These are phyloP conservation scores for Aurifilum marmelostoma DNA, from an alignment of 2,329 filamentous ascomycete species.

Conservation along the genomic window DNA sequence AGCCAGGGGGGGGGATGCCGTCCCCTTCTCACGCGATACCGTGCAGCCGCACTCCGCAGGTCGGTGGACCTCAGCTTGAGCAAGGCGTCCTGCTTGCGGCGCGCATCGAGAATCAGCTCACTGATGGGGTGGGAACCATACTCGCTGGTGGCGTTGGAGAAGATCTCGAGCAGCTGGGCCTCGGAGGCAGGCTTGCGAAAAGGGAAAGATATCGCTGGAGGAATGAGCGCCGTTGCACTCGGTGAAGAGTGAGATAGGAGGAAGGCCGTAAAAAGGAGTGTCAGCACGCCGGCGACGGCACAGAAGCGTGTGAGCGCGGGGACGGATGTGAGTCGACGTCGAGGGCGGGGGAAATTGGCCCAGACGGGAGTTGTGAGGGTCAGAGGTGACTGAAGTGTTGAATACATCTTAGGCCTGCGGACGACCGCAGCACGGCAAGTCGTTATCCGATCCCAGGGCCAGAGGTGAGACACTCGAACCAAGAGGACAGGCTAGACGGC, in stretches of 20 bases:
- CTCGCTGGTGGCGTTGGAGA: slow-evolving; percentile 20
- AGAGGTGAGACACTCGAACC: background rate
- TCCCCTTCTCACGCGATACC: slow-evolving; percentile 50
- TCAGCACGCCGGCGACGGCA: slow-evolving; percentile 24
- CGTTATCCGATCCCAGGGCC: background rate
- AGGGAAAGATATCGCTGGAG: slow-evolving; percentile 21
- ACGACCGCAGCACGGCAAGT: background rate
- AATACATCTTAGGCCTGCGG: slow-evolving; percentile 12
- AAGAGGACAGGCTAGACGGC: background rate
- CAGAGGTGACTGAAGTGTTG: slow-evolving; percentile 21
- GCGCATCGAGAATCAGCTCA: slow-evolving; percentile 45
- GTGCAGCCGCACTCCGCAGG: slow-evolving; percentile 48
- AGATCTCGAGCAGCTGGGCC: slow-evolving; percentile 29
- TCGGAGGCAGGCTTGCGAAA: slow-evolving; percentile 29
- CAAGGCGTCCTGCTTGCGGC: slow-evolving; percentile 43
- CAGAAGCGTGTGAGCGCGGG: slow-evolving; percentile 23
- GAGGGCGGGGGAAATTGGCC: slow-evolving; percentile 20
- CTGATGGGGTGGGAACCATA: slow-evolving; percentile 48
- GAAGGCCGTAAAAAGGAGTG: slow-evolving; percentile 24
- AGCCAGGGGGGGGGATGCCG: slow-evolving; percentile 54
- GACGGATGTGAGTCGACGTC: slow-evolving; percentile 20
- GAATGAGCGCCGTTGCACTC: slow-evolving; percentile 15
- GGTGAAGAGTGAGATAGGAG: slow-evolving; percentile 26
- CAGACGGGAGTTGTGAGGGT: slow-evolving; percentile 20
- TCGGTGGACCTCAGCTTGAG: slow-evolving; percentile 47